These are phyloP conservation scores for Coemansia sp. DNA, from an alignment of 192 early-diverging fungal genomes.

Conservation along the genomic window DNA sequence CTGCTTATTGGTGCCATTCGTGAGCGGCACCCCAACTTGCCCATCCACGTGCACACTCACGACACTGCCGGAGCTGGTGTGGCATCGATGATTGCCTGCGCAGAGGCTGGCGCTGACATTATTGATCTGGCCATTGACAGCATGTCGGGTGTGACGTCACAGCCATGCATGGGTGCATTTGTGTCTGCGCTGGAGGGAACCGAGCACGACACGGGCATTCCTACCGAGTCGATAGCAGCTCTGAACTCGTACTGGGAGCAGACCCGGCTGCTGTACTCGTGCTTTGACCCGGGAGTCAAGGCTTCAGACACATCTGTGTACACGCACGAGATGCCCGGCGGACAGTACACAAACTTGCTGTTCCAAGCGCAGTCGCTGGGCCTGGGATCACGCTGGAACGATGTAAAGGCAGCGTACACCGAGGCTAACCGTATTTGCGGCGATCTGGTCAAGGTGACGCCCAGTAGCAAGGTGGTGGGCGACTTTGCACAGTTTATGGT, in stretches of 20 bases:
- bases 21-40: constrained; percentile 78
- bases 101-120: constrained; percentile 90
- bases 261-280: constrained; percentile 89
- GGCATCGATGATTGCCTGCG: constrained; percentile 89
- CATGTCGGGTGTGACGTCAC: constrained; percentile 95
- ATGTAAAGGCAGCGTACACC: constrained; percentile 87
- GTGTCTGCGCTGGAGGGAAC: constrained; percentile 80
- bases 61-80: constrained; percentile 97
- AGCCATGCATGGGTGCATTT: constrained; percentile 96
- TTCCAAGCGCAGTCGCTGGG: constrained; percentile 96
- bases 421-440: constrained; percentile 91
- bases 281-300: constrained; percentile 92
- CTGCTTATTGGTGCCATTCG: constrained; percentile 87
- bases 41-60: constrained; percentile 95
- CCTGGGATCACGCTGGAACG: constrained; percentile 89
- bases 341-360: constrained; percentile 97
- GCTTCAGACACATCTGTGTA: constrained; percentile 89
- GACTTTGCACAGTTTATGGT: constrained; percentile 99
- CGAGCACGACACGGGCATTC: constrained; percentile 80
- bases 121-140: constrained; percentile 90
- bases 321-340: constrained; percentile 95
- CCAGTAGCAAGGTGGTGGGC: constrained; percentile 96
- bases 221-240: constrained; percentile 71
- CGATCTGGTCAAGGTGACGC: constrained; percentile 97
- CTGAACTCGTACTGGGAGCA: constrained; percentile 98